Base-by-base conservation (phyloP, 306 rosid genomes). In the Medicago arabica region DNA sequence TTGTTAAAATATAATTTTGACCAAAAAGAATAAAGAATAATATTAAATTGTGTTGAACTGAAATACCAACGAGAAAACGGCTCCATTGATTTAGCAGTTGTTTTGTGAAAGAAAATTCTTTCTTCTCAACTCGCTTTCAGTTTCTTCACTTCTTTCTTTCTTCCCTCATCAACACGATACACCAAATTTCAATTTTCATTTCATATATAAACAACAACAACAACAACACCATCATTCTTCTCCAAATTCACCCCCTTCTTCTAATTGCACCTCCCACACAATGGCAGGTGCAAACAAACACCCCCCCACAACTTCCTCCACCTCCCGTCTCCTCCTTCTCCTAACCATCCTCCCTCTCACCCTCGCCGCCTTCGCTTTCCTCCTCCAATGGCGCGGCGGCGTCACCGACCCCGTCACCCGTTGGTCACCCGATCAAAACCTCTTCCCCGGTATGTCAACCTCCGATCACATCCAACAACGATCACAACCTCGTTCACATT, bases 331-430 rank as follows among this genome's bases (percentile, higher is more conserved):
- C 12, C 82, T 91, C 44, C 50, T 91, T 3, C 85, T 93, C 25
- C 79, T 91, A 2, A 91, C 97, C 10, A 17, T 93, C 15, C 91
- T 91, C 5, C 96, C 91, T 0, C 83, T 91, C 39, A 80, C 91
- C 59, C 91, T 93, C 14, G 98, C 98, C 23, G 58, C 79, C 82
- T 79, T 93, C 39, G 97, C 98, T 18, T 93, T 93, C 84, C 1
- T 93, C 67, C 96, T 93, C 72, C 97, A 91, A 89, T 91, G 97
- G 97, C 97, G 96, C 1, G 98, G 97, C 8, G 97, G 96, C 4
- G 80, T 91, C 82, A 86, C 85, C 79, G 98, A 91, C 67, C 98
- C 96, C 11, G 13, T 87, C 49, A 61, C 87, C 73, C 93, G 93
- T 9, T 88, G 93, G 98, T 85, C 93, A 1, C 92, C 93, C 19